Conservation (phyloP, 2,329 filamentous ascomycete genomes). For the Stenocarpella maydis region DNA sequence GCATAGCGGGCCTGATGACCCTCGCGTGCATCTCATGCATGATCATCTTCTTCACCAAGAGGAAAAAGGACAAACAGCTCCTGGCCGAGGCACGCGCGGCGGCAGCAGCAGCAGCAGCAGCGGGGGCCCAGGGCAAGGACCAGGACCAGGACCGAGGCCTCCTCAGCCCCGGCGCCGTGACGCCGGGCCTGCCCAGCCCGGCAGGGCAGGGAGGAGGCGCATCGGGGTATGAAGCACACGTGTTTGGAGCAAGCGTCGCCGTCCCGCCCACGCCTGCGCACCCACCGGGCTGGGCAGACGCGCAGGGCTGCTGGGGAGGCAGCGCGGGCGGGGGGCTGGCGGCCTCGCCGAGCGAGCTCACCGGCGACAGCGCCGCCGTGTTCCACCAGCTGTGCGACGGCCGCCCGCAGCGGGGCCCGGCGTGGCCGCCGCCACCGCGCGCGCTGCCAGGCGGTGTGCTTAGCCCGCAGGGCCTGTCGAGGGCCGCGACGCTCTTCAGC, state of each 20-base stretch:
- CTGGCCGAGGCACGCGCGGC: constrained; percentile 22
- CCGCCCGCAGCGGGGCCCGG: not conserved
- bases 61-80: constrained; percentile 23
- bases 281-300: not conserved
- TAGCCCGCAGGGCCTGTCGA: not conserved
- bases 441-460: not conserved
- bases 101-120: constrained; percentile 21
- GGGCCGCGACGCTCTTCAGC: constrained; percentile 6
- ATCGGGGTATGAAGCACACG: not conserved
- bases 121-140: not conserved
- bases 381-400: not conserved
- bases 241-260: constrained; percentile 16
- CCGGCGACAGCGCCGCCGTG: not conserved
- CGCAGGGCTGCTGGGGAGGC: constrained; percentile 15
- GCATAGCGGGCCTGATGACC: constrained; percentile 22
- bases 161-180: constrained; percentile 20
- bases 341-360: constrained; percentile 26
- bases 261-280: constrained; percentile 19
- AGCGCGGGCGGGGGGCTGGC: not conserved
- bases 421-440: constrained; percentile 28
- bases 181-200: constrained; percentile 8
- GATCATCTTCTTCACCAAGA: constrained; percentile 28
- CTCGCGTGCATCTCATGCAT: constrained; percentile 25
- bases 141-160: constrained; percentile 20
- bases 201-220: not conserved